A percentile compares a stretch with the other conserved stretches of the same genome.
Conservation (phyloP, 2,329 filamentous ascomycete species). For the Tolypocladium pustulatum region DNA sequence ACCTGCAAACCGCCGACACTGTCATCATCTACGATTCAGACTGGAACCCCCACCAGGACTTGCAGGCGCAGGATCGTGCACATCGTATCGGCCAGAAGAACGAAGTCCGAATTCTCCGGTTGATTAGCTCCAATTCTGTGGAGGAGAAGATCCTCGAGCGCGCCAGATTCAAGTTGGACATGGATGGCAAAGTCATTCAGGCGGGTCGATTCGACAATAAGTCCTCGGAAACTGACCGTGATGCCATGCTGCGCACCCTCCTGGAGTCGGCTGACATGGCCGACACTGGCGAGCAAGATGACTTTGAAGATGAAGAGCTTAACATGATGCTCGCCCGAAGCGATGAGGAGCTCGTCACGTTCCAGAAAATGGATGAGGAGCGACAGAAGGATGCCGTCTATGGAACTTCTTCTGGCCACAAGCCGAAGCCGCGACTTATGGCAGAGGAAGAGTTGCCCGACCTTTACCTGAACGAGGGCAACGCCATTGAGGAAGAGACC, state of each 20-base stretch:
- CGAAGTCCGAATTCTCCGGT: conserved; percentile 87
- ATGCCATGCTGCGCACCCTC: conserved; percentile 89
- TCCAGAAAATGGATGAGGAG: conserved; percentile 77
- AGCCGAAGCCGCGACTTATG: conserved; percentile 69
- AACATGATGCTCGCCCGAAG: conserved; percentile 89
- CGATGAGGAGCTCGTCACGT: conserved; percentile 65
- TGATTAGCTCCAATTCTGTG: conserved; percentile 94
- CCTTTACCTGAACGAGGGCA: conserved; percentile 83
- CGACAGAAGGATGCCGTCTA: conserved; percentile 58
- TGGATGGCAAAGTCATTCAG: conserved; percentile 99
- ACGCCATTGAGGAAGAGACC: conserved; percentile 66
- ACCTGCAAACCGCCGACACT: conserved; percentile 93
- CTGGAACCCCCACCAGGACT: conserved; percentile 98
- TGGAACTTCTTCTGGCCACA: conserved; percentile 53
- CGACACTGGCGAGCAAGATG: conserved; percentile 68
- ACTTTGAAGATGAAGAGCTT: conserved; percentile 97
- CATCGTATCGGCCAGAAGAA: conserved; percentile 99
- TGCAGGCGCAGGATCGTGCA: conserved; percentile 98
- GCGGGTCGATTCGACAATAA: conserved; percentile 99
- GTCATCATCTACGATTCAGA: conserved; percentile 99
- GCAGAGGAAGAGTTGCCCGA: conserved; percentile 82
- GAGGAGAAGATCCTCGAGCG: conserved; percentile 98
- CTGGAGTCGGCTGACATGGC: conserved; percentile 72
- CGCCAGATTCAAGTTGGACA: conserved; percentile 94
- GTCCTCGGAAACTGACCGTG: conserved; percentile 95